Evolutionary conservation across 768 basidiomycete genomes (phyloP).

Genomic region (Cystofilobasidium bisporidii): DNA sequence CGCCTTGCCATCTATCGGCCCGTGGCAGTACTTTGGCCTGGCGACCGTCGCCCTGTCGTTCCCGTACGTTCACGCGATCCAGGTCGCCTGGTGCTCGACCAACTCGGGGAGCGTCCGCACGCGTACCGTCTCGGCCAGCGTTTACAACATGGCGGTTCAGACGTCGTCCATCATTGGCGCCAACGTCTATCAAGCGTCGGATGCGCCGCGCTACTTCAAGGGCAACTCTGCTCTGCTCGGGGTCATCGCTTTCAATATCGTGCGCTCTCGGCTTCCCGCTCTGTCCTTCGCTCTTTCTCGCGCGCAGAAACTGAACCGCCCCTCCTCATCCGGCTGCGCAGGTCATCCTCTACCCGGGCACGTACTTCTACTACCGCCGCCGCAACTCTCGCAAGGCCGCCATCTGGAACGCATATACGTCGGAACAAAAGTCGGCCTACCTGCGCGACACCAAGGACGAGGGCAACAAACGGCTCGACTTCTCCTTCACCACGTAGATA

Average conservation of each 20-base stretch:
- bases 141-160: slow-evolving; percentile 32
- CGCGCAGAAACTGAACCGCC: neutral
- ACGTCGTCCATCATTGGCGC: slow-evolving; percentile 45
- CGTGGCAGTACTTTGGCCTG: slow-evolving; percentile 38
- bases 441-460: slow-evolving; percentile 53
- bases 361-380: slow-evolving; percentile 51
- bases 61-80: slow-evolving; percentile 39
- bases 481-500: slow-evolving; percentile 24
- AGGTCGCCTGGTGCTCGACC: slow-evolving; percentile 30
- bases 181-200: slow-evolving; percentile 35
- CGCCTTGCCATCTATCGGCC: slow-evolving; percentile 28
- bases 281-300: neutral
- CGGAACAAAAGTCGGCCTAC: slow-evolving; percentile 52
- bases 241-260: slow-evolving; percentile 51
- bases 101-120: slow-evolving; percentile 56
- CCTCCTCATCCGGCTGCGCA: neutral
- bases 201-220: slow-evolving; percentile 47
- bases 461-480: slow-evolving; percentile 35
- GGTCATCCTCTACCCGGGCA: slow-evolving; percentile 45
- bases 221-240: slow-evolving; percentile 53
- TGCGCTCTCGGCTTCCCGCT: slow-evolving; percentile 28
- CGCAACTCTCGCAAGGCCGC: slow-evolving; percentile 48
- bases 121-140: slow-evolving; percentile 43
- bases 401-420: slow-evolving; percentile 49
- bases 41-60: slow-evolving; percentile 36